Conservation (phyloP, 2,329 filamentous ascomycete species). For the Sarocladiaceae sp. region DNA sequence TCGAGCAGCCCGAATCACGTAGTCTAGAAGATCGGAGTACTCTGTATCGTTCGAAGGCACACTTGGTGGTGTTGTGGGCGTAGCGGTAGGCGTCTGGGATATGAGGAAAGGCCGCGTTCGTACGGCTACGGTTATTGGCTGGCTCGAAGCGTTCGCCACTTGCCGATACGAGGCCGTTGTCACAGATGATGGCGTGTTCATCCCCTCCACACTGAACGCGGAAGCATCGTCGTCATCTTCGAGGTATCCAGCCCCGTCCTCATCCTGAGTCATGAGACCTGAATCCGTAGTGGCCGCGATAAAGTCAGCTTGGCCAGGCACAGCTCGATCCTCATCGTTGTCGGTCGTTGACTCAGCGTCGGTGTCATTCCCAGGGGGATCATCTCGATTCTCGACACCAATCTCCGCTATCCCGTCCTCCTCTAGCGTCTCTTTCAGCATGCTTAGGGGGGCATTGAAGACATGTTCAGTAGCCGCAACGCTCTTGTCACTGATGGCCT, state of each 20-base stretch:
- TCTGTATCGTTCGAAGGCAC: slow-evolving; percentile 6
- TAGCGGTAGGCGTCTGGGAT: neutral
- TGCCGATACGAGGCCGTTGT: neutral
- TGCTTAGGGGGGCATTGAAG: neutral
- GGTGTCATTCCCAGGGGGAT: neutral
- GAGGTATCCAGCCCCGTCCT: neutral
- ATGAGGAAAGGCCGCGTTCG: neutral
- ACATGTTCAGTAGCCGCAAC: slow-evolving; percentile 10
- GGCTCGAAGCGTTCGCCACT: no score
- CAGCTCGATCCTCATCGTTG: neutral
- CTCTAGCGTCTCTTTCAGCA: neutral
- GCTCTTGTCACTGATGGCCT: neutral
- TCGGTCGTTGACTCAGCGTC: neutral
- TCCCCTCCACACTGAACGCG: neutral
- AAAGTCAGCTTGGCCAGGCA: neutral
- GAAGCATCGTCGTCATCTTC: neutral
- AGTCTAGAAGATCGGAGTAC: slow-evolving; percentile 9
- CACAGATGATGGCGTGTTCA: neutral
- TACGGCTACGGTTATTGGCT: no score
- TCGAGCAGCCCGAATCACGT: neutral
- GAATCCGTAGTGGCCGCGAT: neutral
- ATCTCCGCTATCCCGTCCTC: neutral
- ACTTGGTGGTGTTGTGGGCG: neutral
- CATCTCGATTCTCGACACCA: neutral
- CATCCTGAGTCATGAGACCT: neutral